Evolutionary conservation across 768 basidiomycete genomes (phyloP).

Genomic region (Boletus edulis): DNA sequence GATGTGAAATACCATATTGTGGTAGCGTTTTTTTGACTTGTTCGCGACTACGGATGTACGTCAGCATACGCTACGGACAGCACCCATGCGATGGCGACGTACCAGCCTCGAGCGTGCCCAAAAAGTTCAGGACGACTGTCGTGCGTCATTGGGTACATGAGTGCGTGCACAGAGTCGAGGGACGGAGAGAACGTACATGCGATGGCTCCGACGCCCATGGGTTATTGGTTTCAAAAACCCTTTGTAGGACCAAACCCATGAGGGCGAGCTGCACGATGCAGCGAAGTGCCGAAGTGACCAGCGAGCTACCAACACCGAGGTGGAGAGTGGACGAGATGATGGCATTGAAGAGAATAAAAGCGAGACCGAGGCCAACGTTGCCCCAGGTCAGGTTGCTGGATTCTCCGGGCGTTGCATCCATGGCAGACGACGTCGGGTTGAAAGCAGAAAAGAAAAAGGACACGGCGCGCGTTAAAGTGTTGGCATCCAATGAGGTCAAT

Average conservation of each 20-base stretch:
- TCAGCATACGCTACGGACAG: background rate
- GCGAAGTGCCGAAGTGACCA: constrained; percentile 67
- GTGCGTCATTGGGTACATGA: background rate
- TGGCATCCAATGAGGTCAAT: background rate
- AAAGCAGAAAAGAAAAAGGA: background rate
- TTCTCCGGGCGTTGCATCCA: constrained; percentile 29
- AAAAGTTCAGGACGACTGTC: constrained; percentile 64
- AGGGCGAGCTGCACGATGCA: constrained; percentile 78
- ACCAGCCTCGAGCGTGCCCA: constrained; percentile 81
- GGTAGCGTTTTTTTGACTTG: constrained; percentile 70
- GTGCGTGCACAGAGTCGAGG: background rate
- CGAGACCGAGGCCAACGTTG: constrained; percentile 75
- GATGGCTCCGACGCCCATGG: constrained; percentile 75
- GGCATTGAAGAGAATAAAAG: constrained; percentile 74
- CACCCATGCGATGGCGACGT: constrained; percentile 16
- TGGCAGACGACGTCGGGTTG: constrained; percentile 3
- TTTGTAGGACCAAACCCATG: constrained; percentile 66
- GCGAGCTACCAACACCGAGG: constrained; percentile 65
- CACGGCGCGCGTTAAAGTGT: background rate
- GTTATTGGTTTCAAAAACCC: constrained; percentile 73
- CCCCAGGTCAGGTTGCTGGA: constrained; percentile 51
- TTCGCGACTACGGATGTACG: constrained; percentile 56
- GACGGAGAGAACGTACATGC: constrained; percentile 48
- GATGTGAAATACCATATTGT: constrained; percentile 59
- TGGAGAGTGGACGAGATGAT: constrained; percentile 59